phyloP scores from a whole-genome alignment of 768 basidiomycete genomes.

The Tulasnella sp. region DNA sequence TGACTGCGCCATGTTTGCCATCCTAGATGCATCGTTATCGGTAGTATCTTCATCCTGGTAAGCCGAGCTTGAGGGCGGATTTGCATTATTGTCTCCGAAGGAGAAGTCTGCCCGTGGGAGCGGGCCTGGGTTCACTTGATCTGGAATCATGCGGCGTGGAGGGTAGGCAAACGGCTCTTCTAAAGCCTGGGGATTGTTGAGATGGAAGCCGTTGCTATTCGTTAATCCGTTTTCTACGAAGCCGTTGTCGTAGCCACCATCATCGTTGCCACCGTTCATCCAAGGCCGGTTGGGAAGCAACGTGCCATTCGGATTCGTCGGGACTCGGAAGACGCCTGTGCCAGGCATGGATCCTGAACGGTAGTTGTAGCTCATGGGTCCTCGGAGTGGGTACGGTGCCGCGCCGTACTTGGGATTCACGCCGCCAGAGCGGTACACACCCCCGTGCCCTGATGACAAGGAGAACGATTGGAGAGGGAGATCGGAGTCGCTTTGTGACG shows the following conservation, averaged over 20 bases:
- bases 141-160: conserved; percentile 1
- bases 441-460: background rate
- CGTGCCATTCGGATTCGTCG: background rate
- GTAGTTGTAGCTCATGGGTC: background rate
- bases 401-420: background rate
- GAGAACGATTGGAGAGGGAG: background rate
- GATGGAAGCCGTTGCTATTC: background rate
- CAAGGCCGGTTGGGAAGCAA: background rate
- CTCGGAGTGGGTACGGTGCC: background rate
- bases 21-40: conserved; percentile 12
- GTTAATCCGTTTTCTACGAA: background rate
- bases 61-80: background rate
- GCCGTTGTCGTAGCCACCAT: conserved; percentile 4
- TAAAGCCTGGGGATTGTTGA: background rate
- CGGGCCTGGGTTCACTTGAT: conserved; percentile 14
- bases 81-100: conserved; percentile 14
- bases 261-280: background rate
- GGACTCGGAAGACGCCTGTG: conserved; percentile 10
- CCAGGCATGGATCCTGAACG: conserved; percentile 14
- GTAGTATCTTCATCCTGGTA: background rate
- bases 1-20: conserved; percentile 10
- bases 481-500: background rate
- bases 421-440: conserved; percentile 10
- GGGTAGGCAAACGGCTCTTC: conserved; percentile 5
- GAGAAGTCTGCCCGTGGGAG: conserved; percentile 18